phyloP scores from a whole-genome alignment of 306 rosid species.

The Vigna unguiculata region DNA sequence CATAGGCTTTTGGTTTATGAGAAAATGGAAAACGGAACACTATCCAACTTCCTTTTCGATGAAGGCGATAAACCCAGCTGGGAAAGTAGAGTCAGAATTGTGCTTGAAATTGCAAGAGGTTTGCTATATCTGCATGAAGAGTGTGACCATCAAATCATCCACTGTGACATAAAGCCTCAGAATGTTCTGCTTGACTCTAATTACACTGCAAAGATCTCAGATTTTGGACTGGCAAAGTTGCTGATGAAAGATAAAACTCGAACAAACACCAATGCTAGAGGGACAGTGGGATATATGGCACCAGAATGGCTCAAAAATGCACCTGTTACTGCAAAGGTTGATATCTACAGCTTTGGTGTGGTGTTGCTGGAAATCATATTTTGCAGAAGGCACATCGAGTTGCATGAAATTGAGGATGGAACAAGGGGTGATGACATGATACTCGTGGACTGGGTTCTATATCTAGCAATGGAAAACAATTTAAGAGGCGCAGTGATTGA shows the following conservation, averaged over 20 bases:
- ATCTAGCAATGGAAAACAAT: conserved; percentile 36
- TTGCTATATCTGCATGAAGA: conserved; percentile 48
- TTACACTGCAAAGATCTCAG: conserved; percentile 43
- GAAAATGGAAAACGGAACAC: conserved; percentile 45
- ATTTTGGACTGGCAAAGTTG: conserved; percentile 52
- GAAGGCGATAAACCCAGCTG: conserved; percentile 42
- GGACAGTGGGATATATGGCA: conserved; percentile 57
- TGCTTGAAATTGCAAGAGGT: conserved; percentile 45
- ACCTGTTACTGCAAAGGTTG: conserved; percentile 49
- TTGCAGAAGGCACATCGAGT: conserved; percentile 45
- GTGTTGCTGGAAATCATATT: conserved; percentile 47
- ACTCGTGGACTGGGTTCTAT: conserved; percentile 43
- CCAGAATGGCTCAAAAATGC: conserved; percentile 57
- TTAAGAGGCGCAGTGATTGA: conserved; percentile 34
- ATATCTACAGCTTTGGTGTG: conserved; percentile 51
- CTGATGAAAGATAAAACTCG: conserved; percentile 40
- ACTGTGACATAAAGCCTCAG: conserved; percentile 55
- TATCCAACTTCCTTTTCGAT: conserved; percentile 40
- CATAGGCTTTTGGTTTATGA: conserved; percentile 52
- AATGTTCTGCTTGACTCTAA: conserved; percentile 51
- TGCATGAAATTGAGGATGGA: conserved; percentile 42
- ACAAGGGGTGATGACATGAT: conserved; percentile 32
- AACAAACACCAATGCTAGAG: conserved; percentile 46
- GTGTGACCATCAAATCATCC: conserved; percentile 51
- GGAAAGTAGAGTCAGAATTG: conserved; percentile 43